Conservation (phyloP, 805 yeast genomes). For the Candida dajiaensis region DNA sequence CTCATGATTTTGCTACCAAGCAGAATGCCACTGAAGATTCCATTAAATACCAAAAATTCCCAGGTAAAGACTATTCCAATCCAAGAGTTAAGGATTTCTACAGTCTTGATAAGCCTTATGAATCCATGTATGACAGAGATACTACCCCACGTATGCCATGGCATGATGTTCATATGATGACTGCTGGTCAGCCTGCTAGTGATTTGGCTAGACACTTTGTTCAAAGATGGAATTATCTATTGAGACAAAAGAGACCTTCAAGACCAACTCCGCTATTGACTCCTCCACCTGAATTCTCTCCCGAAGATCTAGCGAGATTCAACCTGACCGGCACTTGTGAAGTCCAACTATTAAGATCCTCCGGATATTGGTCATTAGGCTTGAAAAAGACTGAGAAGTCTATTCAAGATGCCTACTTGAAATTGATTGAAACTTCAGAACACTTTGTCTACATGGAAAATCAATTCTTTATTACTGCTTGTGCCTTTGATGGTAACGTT, state of each 20-base stretch:
- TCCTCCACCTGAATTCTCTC: conserved; percentile 86
- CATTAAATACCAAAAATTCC: conserved; percentile 56
- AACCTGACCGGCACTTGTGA: conserved; percentile 82
- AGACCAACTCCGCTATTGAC: conserved; percentile 86
- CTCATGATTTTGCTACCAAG: conserved; percentile 27
- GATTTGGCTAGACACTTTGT: conserved; percentile 92
- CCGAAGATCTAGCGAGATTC: conserved; percentile 54
- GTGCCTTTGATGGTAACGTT: conserved; percentile 75
- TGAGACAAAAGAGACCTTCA: conserved; percentile 92
- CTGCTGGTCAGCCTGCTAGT: conserved; percentile 90
- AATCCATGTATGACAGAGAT: conserved; percentile 83
- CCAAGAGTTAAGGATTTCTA: conserved; percentile 88
- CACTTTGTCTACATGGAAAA: conserved; percentile 94
- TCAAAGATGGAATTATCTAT: conserved; percentile 92
- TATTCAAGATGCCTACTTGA: conserved; percentile 88
- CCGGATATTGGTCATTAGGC: conserved; percentile 93
- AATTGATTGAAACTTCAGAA: conserved; percentile 83
- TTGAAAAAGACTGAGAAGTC: conserved; percentile 79
- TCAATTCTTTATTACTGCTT: conserved; percentile 91
- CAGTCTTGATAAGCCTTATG: conserved; percentile 78
- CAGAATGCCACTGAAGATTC: conserved; percentile 34
- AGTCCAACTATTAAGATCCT: conserved; percentile 81
- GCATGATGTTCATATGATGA: conserved; percentile 98
- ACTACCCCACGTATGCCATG: conserved; percentile 94
- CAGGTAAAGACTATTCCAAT: conserved; percentile 96